Evolutionary conservation across 176 grass and related monocot genomes (phyloP), one percentile per base, ranked within the genome.

Genomic region (Ananas comosus): DNA sequence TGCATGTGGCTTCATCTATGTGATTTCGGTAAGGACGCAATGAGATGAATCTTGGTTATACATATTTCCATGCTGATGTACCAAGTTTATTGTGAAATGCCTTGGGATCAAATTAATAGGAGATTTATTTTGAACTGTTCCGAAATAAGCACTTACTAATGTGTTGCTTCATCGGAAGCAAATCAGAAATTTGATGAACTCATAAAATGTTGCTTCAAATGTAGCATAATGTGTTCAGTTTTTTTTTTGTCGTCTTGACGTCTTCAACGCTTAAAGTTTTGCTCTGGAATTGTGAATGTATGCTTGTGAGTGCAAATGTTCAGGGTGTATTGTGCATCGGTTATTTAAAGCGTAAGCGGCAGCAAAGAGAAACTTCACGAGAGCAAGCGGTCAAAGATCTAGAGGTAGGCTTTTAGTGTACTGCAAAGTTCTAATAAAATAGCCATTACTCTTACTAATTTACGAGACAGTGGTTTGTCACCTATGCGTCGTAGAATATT

Each of bases 281-380:
- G 10, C 17, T 61, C 56, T 61, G 10, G 6, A 61, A 67, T 63
- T 11, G 4, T 22, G 73, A 47, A 64, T 76, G 12, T 73, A 13
- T 53, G 25, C 52, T 68, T 16, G 66, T 65, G 68, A 63, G 49
- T 78, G 75, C 51, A 63, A 85, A 80, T 70, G 9, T 88, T 42
- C 74, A 92, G 94, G 94, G 94, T n/a, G 76, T 83, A 77, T 67
- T 90, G 33, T 97, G 94, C 74, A 76, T 97, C 67, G 86, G 90
- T 81, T 83, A 82, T 70, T 64, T 87, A 57, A 97, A 92, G 81
- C 94, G 79, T 52, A 71, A 64, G 24, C 81, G 82, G 64, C 71
- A 97, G 77, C 75, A 92, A 70, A 92, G 88, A 77, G 86, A 82
- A 53, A 87, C 66, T 50, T 79, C 94, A 51, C 52, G 82, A 65